Conservation (phyloP, 345 rosid species). For the Eucalyptus decipiens region DNA sequence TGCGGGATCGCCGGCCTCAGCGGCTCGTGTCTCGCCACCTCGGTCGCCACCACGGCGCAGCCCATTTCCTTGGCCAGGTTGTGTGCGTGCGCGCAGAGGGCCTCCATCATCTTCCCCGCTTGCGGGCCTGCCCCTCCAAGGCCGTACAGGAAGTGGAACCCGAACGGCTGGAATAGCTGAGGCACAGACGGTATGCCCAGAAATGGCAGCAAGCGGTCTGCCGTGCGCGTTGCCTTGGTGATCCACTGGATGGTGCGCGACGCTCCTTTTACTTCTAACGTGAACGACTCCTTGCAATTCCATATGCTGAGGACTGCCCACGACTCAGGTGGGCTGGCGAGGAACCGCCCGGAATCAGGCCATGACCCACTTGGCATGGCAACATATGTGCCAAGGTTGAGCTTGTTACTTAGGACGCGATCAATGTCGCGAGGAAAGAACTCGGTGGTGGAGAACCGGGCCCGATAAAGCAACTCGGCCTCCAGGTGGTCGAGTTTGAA, state of each 20-base stretch:
- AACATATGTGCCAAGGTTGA: conserved; percentile 29
- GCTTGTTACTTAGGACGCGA: conserved; percentile 55
- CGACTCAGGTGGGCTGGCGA: conserved; percentile 56
- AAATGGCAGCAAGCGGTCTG: conserved; percentile 62
- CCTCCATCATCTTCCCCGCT: conserved; percentile 42
- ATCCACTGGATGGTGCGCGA: conserved; percentile 30
- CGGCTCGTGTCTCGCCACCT: conserved; percentile 61
- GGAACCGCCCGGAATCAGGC: conserved; percentile 48
- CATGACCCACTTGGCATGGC: conserved; percentile 1
- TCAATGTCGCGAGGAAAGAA: conserved; percentile 83
- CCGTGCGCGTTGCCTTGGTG: conserved; percentile 40
- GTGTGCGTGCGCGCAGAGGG: conserved; percentile 68
- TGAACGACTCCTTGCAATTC: conserved; percentile 73
- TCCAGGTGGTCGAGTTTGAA: conserved; percentile 27
- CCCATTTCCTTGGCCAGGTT: conserved; percentile 54
- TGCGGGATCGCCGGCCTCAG: conserved; percentile 55
- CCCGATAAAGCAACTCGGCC: conserved; percentile 60
- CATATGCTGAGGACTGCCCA: conserved; percentile 84
- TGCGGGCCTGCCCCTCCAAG: conserved; percentile 78
- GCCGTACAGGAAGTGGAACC: conserved; percentile 67
- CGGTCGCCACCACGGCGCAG: conserved; percentile 67
- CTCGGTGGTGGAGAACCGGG: conserved; percentile 67
- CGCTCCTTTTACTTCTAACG: conserved; percentile 63
- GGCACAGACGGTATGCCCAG: conserved; percentile 72
- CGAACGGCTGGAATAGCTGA: conserved; percentile 62